These are phyloP conservation scores for Verticillium zaregamsianum DNA, from an alignment of 2,329 filamentous ascomycete genomes.

Conservation along the genomic window DNA sequence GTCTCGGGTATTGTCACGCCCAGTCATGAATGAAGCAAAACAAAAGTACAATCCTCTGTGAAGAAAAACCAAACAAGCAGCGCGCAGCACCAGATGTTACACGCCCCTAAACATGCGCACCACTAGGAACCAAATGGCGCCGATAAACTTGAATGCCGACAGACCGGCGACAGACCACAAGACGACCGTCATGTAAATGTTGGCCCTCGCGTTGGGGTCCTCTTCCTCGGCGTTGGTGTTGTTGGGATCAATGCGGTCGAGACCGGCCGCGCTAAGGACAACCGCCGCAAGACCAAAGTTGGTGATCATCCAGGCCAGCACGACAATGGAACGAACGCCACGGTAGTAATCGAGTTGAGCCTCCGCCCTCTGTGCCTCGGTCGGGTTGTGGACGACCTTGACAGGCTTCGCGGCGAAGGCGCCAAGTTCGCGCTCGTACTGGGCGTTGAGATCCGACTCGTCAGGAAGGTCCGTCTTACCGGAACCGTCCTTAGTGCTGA, in stretches of 20 bases:
- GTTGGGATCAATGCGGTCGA: slow-evolving; percentile 60
- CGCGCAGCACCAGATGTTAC: slow-evolving; percentile 23
- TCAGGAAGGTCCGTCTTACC: slow-evolving; percentile 96
- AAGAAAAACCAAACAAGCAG: neutral
- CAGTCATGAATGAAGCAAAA: slow-evolving; percentile 1
- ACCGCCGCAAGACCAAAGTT: slow-evolving; percentile 86
- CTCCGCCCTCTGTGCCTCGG: slow-evolving; percentile 57
- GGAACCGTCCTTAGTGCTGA: slow-evolving; percentile 80
- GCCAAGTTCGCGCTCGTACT: slow-evolving; percentile 82
- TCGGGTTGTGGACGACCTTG: slow-evolving; percentile 61
- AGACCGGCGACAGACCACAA: slow-evolving; percentile 85
- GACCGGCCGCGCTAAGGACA: slow-evolving; percentile 79
- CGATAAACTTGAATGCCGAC: slow-evolving; percentile 81
- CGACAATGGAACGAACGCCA: slow-evolving; percentile 87
- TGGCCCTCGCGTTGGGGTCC: slow-evolving; percentile 53
- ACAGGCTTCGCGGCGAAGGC: slow-evolving; percentile 72
- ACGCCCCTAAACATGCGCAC: slow-evolving; percentile 78
- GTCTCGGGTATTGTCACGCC: neutral
- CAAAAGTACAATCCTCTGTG: neutral
- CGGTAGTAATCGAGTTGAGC: slow-evolving; percentile 98
- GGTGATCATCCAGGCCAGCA: slow-evolving; percentile 93
- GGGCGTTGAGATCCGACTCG: slow-evolving; percentile 89
- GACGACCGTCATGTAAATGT: slow-evolving; percentile 82
- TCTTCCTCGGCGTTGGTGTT: slow-evolving; percentile 32
- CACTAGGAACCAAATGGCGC: slow-evolving; percentile 88